Evolutionary conservation across 768 basidiomycete genomes (phyloP).

Genomic region (Trametes maxima): DNA sequence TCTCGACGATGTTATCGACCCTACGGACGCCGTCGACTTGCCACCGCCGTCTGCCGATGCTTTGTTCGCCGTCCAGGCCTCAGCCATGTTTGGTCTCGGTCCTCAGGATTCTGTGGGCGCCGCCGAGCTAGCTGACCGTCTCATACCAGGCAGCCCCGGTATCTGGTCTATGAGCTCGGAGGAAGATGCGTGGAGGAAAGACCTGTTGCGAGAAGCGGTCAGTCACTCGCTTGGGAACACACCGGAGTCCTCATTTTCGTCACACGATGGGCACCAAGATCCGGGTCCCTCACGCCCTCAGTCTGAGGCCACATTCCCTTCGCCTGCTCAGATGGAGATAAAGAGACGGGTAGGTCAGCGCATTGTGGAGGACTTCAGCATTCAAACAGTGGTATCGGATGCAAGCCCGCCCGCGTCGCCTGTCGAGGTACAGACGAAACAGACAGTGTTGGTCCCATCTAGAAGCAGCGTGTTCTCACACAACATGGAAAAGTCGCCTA

Average conservation of each 20-base stretch:
- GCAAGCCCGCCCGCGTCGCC: conserved; percentile 3
- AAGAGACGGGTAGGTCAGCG: conserved; percentile 17
- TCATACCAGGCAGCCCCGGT: conserved; percentile 68
- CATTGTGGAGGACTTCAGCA: conserved; percentile 15
- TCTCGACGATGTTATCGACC: conserved; percentile 72
- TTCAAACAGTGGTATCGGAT: neutral
- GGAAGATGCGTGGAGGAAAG: conserved; percentile 76
- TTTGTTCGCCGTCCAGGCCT: conserved; percentile 75
- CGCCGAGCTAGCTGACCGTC: conserved; percentile 69
- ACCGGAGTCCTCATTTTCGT: conserved; percentile 47
- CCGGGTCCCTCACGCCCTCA: conserved; percentile 19
- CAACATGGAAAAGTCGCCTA: conserved; percentile 9
- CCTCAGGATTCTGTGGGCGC: conserved; percentile 78
- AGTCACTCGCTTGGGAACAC: conserved; percentile 70
- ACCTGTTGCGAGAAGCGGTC: conserved; percentile 75
- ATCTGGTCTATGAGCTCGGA: conserved; percentile 53
- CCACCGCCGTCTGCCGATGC: conserved; percentile 70
- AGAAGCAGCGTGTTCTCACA: neutral
- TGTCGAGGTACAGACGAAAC: neutral
- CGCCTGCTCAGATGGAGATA: neutral
- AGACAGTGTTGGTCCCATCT: neutral
- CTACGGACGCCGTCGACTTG: conserved; percentile 81
- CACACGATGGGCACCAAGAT: conserved; percentile 14
- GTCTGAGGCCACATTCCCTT: conserved; percentile 17
- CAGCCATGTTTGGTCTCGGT: conserved; percentile 70